Evolutionary conservation across 2,329 filamentous ascomycete genomes (phyloP).

Genomic region (Bipolaris sorokiniana): DNA sequence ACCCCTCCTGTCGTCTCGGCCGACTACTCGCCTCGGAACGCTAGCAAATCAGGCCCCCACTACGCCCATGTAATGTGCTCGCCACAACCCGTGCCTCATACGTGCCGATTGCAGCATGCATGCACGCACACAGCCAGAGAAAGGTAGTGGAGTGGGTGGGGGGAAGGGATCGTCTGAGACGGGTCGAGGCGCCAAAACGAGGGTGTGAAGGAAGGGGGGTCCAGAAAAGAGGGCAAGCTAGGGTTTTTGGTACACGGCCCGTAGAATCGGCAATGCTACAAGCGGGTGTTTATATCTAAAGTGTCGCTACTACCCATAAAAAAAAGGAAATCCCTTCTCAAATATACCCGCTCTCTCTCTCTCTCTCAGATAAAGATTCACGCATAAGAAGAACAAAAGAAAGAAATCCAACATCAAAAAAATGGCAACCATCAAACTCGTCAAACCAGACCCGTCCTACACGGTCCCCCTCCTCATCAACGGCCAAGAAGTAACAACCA

Average conservation of each 20-base stretch:
- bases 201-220: no score
- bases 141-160: background rate
- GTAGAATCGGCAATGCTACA: background rate
- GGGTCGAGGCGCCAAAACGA: background rate
- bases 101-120: slow-evolving; percentile 7
- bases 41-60: slow-evolving; percentile 4
- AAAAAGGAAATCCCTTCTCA: no score
- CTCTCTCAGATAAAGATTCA: no score
- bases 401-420: background rate
- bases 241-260: background rate
- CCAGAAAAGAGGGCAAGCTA: no score
- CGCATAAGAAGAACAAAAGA: no score
- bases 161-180: background rate
- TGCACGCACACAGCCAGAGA: background rate
- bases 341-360: no score
- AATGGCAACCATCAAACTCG: slow-evolving; percentile 10
- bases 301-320: no score
- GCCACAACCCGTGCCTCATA: slow-evolving; percentile 4
- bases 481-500: slow-evolving; percentile 56
- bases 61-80: slow-evolving; percentile 1
- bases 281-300: no score
- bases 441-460: slow-evolving; percentile 31
- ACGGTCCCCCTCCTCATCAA: slow-evolving; percentile 57
- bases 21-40: slow-evolving; percentile 10
- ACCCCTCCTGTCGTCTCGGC: background rate